These are phyloP conservation scores for Clarireedia monteithiana DNA, from an alignment of 2,329 filamentous ascomycete species.

Conservation along the genomic window DNA sequence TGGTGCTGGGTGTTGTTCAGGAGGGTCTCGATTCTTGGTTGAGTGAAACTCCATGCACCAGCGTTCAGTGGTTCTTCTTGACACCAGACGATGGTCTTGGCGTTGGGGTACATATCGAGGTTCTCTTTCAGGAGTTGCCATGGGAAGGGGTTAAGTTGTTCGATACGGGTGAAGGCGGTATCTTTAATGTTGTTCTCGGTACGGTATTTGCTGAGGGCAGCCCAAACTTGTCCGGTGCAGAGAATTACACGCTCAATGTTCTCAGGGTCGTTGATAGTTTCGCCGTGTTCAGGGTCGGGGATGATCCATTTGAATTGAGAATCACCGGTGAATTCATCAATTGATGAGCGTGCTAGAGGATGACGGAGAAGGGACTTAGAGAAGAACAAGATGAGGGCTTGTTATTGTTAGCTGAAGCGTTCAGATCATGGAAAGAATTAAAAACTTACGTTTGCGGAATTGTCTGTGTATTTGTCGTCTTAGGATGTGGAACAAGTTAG, in stretches of 20 bases:
- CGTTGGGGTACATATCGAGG: constrained; percentile 93
- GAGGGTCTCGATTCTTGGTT: constrained; percentile 93
- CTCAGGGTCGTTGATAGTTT: constrained; percentile 68
- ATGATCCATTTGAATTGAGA: constrained; percentile 98
- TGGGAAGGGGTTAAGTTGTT: constrained; percentile 98
- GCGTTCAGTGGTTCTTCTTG: constrained; percentile 98
- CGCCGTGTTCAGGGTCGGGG: constrained; percentile 76
- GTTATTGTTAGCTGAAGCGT: constrained; percentile 16
- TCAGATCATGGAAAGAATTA: background rate
- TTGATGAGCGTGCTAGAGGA: constrained; percentile 78
- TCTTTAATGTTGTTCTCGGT: constrained; percentile 79
- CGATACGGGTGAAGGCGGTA: constrained; percentile 87
- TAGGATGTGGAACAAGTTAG: constrained; percentile 94
- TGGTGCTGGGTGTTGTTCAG: constrained; percentile 90
- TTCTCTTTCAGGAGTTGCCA: constrained; percentile 97
- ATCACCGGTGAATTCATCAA: constrained; percentile 86
- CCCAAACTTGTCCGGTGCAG: constrained; percentile 92
- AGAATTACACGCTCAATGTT: constrained; percentile 91
- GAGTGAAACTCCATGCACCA: constrained; percentile 93
- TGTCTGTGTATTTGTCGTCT: constrained; percentile 97
- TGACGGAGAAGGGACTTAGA: constrained; percentile 94
- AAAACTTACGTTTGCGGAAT: constrained; percentile 88
- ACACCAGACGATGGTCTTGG: constrained; percentile 93
- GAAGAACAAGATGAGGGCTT: constrained; percentile 94
- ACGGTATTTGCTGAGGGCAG: constrained; percentile 84